These are phyloP conservation scores for Cinnamomum chago DNA, from an alignment of 164 flowering plant species.

Conservation along the genomic window DNA sequence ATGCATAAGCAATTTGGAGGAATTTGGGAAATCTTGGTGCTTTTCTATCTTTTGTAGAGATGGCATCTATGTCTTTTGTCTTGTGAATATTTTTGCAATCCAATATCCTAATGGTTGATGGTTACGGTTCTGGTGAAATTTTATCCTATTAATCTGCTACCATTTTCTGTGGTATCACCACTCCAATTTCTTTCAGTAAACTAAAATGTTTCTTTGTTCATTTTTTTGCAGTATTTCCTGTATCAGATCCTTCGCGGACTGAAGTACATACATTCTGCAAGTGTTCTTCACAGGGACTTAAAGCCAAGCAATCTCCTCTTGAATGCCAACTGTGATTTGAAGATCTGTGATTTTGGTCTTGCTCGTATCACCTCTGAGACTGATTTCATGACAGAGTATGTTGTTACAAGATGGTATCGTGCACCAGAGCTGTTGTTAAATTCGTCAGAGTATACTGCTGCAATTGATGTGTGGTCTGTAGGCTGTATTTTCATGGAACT, in stretches of 20 bases:
- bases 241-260: slow-evolving; percentile 96
- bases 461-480: slow-evolving; percentile 99
- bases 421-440: slow-evolving; percentile 91
- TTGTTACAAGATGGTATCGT: slow-evolving; percentile 98
- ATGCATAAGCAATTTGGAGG: not conserved
- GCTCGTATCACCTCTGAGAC: slow-evolving; percentile 95
- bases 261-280: slow-evolving; percentile 97
- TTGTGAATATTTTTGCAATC: not conserved
- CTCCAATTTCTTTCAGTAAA: slow-evolving; percentile 1
- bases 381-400: slow-evolving; percentile 98
- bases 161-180: too few relatives aligned
- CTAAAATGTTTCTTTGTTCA: not conserved
- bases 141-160: too few relatives aligned
- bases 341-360: slow-evolving; percentile 97
- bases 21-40: not conserved
- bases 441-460: slow-evolving; percentile 93
- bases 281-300: slow-evolving; percentile 92
- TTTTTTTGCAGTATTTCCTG: slow-evolving; percentile 73
- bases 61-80: not conserved
- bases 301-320: slow-evolving; percentile 97
- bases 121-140: not conserved
- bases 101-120: not conserved
- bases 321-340: slow-evolving; percentile 97
- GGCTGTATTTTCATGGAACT: slow-evolving; percentile 98
- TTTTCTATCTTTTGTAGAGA: not conserved